A percentile compares a stretch with the other conserved stretches of the same genome.
These are phyloP conservation scores for Prunus kanzakura DNA, from an alignment of 306 rosid species.

Conservation along the genomic window DNA sequence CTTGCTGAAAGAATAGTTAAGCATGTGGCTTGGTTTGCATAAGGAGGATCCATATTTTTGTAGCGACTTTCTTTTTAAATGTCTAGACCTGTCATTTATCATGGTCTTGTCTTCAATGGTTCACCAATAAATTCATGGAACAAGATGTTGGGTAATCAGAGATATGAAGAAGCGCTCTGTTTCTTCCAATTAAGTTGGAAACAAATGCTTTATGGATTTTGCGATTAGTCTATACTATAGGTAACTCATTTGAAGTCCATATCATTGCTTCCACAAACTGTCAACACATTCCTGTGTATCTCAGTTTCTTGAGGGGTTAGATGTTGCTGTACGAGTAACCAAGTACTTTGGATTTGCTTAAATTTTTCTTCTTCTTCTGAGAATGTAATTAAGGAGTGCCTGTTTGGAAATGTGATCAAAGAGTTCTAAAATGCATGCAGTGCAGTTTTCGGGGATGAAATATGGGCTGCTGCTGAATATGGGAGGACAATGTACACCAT, in stretches of 20 bases:
- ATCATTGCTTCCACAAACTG: background rate
- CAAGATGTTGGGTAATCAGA: background rate
- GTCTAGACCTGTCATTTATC: too few species aligned
- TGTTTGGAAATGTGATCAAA: slow-evolving; percentile 36
- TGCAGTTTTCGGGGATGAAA: slow-evolving; percentile 96
- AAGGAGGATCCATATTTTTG: too few species aligned
- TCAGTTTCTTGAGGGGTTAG: background rate
- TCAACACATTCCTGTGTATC: background rate
- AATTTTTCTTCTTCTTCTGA: background rate
- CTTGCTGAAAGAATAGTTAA: background rate
- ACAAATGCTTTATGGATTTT: background rate
- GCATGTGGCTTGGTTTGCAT: background rate
- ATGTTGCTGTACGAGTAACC: background rate
- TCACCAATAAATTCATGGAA: background rate
- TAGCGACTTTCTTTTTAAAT: too few species aligned
- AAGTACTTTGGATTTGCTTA: background rate
- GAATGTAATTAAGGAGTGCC: background rate
- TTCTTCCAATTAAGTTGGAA: too few species aligned
- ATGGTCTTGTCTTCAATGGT: background rate
- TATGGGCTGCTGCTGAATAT: slow-evolving; percentile 98
- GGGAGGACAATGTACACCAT: slow-evolving; percentile 99
- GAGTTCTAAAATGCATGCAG: slow-evolving; percentile 51
- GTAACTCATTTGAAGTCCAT: background rate
- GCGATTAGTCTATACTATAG: background rate
- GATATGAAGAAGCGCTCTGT: background rate